Conservation (phyloP, 2,329 filamentous ascomycete species). For the Pestalotiopsis sp. region DNA sequence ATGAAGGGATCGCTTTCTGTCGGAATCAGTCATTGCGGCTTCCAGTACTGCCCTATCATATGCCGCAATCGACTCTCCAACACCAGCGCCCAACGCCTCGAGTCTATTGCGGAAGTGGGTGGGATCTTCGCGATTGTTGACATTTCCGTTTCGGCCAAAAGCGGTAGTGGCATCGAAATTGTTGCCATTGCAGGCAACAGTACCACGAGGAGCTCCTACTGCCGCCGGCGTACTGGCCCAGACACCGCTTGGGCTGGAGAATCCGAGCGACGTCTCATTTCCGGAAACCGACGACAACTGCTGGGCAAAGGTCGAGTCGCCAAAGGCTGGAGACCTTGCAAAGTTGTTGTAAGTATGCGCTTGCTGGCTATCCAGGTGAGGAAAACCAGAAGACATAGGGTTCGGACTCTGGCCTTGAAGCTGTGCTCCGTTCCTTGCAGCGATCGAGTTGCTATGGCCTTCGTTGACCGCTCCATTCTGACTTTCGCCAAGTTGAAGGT, state of each 20-base stretch:
- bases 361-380: not conserved
- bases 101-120: constrained; percentile 32
- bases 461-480: not conserved
- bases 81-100: constrained; percentile 22
- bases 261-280: constrained; percentile 1
- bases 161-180: constrained; percentile 29
- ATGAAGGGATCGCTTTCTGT: constrained; percentile 15
- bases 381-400: not conserved
- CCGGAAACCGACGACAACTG: not conserved
- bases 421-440: not conserved
- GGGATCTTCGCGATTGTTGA: constrained; percentile 27
- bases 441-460: not conserved
- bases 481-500: not conserved
- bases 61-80: constrained; percentile 21
- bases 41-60: constrained; percentile 29
- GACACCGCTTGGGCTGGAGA: constrained; percentile 37
- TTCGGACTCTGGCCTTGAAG: not conserved
- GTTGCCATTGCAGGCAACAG: constrained; percentile 29
- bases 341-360: not conserved
- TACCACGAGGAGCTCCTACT: constrained; percentile 18
- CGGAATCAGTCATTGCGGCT: constrained; percentile 25
- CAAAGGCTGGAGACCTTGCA: not conserved
- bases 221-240: constrained; percentile 48
- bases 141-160: constrained; percentile 26
- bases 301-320: constrained; percentile 1